Evolutionary conservation across 1,284 basidiomycete genomes (phyloP), one percentile per base, ranked within the genome.

Genomic region (Sutorius eximius): DNA sequence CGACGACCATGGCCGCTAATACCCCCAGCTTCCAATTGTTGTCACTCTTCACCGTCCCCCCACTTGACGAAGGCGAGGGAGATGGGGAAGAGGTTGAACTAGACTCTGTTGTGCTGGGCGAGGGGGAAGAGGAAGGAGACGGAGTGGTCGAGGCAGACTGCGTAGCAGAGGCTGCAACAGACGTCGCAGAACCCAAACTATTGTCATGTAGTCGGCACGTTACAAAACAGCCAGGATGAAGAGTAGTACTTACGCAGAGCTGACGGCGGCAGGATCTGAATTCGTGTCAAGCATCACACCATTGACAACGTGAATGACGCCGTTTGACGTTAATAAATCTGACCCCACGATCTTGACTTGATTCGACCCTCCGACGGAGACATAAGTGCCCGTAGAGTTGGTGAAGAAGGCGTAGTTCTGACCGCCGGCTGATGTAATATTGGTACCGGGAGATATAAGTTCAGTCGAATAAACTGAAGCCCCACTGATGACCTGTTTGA

Each of bases 281-380:
- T 74, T 66, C 4, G 78, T 76, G 70, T 87, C 81, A 46, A 84
- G 56, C 45, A 91, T 75, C 12, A 90, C 84, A 3, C 69, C 61
- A 67, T 90, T 80, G 58, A 91, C 82, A 48, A 88, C 70, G 67
- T 92, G 87, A 8, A 90, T 65, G 24, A 92, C 89, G 55, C 90
- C 90, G 61, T 91, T 91, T 30, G 76, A 67, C 27, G 83, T 71
- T 60, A 92, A 75, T 9, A 91, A 76, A 66, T 93, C 87, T 24
- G 82, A 72, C 51, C 77, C 74, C 24, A 87, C 66, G 63, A 93
- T 83, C 59, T 71, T 71, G 10, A 85, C 86, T 16, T 78, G 79
- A 10, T 78, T 72, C 37, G 60, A 59, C 44, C 79, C 79, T 29
- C 79, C 80, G 12, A 73, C 77, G 22, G 72, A 77, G 53, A 92